A percentile compares a stretch with the other conserved stretches of the same genome.
Conservation (phyloP, 2,329 filamentous ascomycete genomes). For the Xylariomycetidae sp. region DNA sequence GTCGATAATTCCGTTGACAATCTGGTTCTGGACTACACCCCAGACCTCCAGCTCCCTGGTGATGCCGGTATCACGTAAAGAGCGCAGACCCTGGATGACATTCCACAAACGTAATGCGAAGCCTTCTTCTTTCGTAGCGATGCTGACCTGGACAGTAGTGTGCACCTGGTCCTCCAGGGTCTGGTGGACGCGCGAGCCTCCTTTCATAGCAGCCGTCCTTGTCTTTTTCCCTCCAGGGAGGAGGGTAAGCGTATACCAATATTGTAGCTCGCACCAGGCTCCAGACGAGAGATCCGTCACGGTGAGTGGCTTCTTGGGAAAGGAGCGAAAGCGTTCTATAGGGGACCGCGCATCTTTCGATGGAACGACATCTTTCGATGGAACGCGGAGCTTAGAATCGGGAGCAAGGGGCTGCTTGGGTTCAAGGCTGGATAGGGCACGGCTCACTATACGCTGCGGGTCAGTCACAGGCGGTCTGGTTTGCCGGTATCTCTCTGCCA, state of each 20-base stretch:
- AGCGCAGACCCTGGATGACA: conserved; percentile 75
- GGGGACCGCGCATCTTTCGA: conserved; percentile 44
- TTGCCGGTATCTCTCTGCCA: not conserved
- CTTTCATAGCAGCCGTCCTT: conserved; percentile 75
- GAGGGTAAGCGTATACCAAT: conserved; percentile 77
- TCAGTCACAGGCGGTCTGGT: conserved; percentile 47
- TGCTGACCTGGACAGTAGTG: conserved; percentile 64
- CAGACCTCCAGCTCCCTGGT: conserved; percentile 78
- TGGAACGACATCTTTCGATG: conserved; percentile 5
- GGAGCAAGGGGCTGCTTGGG: conserved; percentile 2
- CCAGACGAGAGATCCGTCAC: conserved; percentile 86
- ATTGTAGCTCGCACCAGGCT: conserved; percentile 94
- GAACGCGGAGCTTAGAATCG: conserved; percentile 5
- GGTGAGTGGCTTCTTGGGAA: conserved; percentile 71
- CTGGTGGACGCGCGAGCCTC: conserved; percentile 74
- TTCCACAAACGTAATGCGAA: conserved; percentile 88
- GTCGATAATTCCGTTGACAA: conserved; percentile 88
- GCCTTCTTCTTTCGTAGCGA: conserved; percentile 70
- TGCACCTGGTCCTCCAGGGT: conserved; percentile 82
- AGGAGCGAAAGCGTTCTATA: conserved; percentile 70
- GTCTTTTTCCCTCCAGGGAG: conserved; percentile 66
- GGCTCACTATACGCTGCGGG: conserved; percentile 56
- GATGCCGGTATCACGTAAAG: conserved; percentile 61
- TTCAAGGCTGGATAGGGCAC: conserved; percentile 27
- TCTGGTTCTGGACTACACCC: conserved; percentile 73